These are phyloP conservation scores for Teratosphaeria viscida DNA, from an alignment of 2,329 filamentous ascomycete species.

Conservation along the genomic window DNA sequence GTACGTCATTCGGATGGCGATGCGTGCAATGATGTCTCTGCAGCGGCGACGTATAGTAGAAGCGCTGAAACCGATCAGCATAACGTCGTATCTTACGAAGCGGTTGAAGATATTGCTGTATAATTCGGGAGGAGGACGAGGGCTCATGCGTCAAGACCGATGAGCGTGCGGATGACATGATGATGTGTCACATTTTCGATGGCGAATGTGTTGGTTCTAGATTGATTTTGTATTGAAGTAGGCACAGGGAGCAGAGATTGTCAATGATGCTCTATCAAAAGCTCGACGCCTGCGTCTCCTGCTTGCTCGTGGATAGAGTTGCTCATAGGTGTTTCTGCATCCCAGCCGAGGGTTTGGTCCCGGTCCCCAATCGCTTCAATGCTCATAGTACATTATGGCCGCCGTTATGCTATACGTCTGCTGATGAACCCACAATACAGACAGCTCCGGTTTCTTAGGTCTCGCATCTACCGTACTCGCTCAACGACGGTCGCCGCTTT, in stretches of 20 bases:
- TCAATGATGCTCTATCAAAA: background rate
- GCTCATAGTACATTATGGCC: background rate
- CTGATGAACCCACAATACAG: background rate
- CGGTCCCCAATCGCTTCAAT: background rate
- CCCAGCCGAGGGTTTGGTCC: background rate
- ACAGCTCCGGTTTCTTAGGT: background rate
- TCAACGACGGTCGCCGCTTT: background rate
- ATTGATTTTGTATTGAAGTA: background rate
- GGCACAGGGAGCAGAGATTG: background rate
- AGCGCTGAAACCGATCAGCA: too few relatives aligned
- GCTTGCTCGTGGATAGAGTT: background rate
- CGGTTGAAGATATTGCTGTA: too few relatives aligned
- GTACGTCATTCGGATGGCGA: too few relatives aligned
- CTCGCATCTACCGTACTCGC: background rate
- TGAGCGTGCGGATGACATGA: background rate
- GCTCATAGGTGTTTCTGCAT: background rate
- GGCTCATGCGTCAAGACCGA: background rate
- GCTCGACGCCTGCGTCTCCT: background rate
- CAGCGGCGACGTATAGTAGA: too few relatives aligned
- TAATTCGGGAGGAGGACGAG: too few relatives aligned
- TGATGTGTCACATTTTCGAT: background rate
- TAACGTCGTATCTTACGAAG: too few relatives aligned
- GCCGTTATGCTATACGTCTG: background rate
- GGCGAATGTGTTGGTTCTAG: too few relatives aligned
- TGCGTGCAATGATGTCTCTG: too few relatives aligned